Evolutionary conservation across 1,284 basidiomycete species (phyloP), one percentile per base, ranked within the genome.

Genomic region (Trametes versicolor): DNA sequence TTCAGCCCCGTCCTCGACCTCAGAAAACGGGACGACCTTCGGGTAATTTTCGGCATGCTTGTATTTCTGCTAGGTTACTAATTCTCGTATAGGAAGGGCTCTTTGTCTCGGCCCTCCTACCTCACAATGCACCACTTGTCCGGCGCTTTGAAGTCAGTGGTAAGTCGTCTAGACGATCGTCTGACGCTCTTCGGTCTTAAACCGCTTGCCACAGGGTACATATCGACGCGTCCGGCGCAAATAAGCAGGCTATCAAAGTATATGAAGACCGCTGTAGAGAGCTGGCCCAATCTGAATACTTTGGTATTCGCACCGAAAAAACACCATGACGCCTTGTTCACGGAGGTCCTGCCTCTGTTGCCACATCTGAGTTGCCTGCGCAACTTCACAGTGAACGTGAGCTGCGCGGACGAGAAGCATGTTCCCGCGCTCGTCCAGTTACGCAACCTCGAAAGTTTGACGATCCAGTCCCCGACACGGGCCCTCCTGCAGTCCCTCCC

Each of bases 401-500:
- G 81, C 5, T 85, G 81, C 65, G 76, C 66, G n/a, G 72, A 75
- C 49, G 80, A 81, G 32, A 54, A 54, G 2, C 74, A 72, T 19
- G 77, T 78, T 0, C 76, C 76, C 3, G 52, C 77, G 1, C 70
- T 86, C 19, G 72, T 71, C 2, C 58, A 74, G 47, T 64, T 85
- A 9, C 61, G 60, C 3, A 71, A 75, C 5, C 74, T 86, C 25
- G 71, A 73, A 34, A 76, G 67, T 23, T 68, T 87, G 54, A 78
- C 79, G 19, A 70, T 87, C 27, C 47, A 76, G 27, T 78, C 78
- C 63, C 84, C 85, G 23, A 79, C 77, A 1, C 75, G 85, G 41
- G 77, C 79, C 1, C 77, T 85, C 15, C 72, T 87, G 15, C 71
- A 83, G 25, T 68, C 80, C 15, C 75, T 87, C 7, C 82, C 84